Evolutionary conservation across 2,329 filamentous ascomycete species (phyloP).

Genomic region (Albophoma yamanashiensis): DNA sequence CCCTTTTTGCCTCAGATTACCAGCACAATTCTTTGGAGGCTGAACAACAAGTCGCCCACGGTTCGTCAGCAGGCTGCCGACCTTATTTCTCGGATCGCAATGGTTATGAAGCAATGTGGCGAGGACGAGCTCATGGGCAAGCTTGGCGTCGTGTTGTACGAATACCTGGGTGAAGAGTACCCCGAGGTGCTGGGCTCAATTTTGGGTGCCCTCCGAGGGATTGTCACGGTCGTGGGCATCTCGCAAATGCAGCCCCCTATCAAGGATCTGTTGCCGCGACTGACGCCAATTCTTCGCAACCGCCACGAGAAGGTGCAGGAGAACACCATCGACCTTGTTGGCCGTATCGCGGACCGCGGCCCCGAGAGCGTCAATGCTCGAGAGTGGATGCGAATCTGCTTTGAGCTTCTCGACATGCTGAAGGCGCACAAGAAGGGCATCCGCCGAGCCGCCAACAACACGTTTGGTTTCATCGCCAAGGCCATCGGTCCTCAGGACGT

Average conservation of each 20-base stretch:
- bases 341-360: slow-evolving; percentile 93
- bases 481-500: slow-evolving; percentile 98
- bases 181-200: slow-evolving; percentile 96
- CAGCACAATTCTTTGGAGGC: slow-evolving; percentile 86
- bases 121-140: slow-evolving; percentile 95
- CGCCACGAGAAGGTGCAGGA: slow-evolving; percentile 99
- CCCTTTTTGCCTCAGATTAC: slow-evolving; percentile 95
- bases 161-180: slow-evolving; percentile 97
- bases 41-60: slow-evolving; percentile 97
- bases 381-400: slow-evolving; percentile 99
- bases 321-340: slow-evolving; percentile 96
- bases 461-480: slow-evolving; percentile 98
- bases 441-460: slow-evolving; percentile 95
- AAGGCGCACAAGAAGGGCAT: slow-evolving; percentile 99
- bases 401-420: slow-evolving; percentile 96
- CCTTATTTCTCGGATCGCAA: slow-evolving; percentile 89
- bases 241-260: slow-evolving; percentile 97
- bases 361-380: slow-evolving; percentile 93
- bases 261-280: slow-evolving; percentile 84
- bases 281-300: slow-evolving; percentile 97
- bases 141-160: slow-evolving; percentile 87
- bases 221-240: slow-evolving; percentile 96
- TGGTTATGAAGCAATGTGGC: slow-evolving; percentile 98
- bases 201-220: slow-evolving; percentile 84
- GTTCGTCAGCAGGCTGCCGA: slow-evolving; percentile 96